Conservation (phyloP, 805 yeast species). For the Zygosaccharomyces rouxii region DNA sequence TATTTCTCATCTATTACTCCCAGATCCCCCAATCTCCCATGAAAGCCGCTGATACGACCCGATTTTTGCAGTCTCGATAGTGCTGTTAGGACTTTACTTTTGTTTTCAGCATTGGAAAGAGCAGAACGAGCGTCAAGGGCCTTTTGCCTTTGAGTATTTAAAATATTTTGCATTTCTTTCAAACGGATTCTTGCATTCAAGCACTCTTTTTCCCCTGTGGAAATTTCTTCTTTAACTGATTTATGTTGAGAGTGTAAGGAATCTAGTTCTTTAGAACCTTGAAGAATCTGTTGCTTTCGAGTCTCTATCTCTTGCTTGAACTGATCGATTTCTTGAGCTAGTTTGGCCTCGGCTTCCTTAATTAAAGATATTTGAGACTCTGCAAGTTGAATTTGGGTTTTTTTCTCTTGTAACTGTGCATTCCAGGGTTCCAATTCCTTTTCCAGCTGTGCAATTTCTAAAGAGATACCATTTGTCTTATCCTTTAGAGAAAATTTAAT, state of each 20-base stretch:
- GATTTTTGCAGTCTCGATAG: slow-evolving; percentile 65
- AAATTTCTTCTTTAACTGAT: slow-evolving; percentile 50
- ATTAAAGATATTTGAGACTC: slow-evolving; percentile 61
- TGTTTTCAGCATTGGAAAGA: slow-evolving; percentile 55
- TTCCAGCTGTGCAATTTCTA: slow-evolving; percentile 60
- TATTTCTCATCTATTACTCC: slow-evolving; percentile 87
- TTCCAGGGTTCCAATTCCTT: slow-evolving; percentile 79
- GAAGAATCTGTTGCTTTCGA: slow-evolving; percentile 46
- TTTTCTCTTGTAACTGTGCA: slow-evolving; percentile 56
- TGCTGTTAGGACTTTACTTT: slow-evolving; percentile 67
- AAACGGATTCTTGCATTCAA: slow-evolving; percentile 45
- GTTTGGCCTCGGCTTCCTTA: slow-evolving; percentile 41
- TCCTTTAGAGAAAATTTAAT: slow-evolving; percentile 64
- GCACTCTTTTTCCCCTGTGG: slow-evolving; percentile 55
- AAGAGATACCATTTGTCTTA: slow-evolving; percentile 66
- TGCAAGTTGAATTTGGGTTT: slow-evolving; percentile 60
- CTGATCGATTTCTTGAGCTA: slow-evolving; percentile 42
- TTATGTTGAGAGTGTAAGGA: slow-evolving; percentile 46
- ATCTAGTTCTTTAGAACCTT: slow-evolving; percentile 44
- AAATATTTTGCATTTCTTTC: slow-evolving; percentile 49
- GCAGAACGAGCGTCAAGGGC: slow-evolving; percentile 63
- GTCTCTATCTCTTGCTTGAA: slow-evolving; percentile 43
- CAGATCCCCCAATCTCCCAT: slow-evolving; percentile 87
- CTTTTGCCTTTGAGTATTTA: slow-evolving; percentile 54
- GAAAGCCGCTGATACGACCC: slow-evolving; percentile 79